Evolutionary conservation across 352 stramenopile genomes (phyloP), one percentile per base, ranked within the genome.

Genomic region (Thalassiosira mediterranea): DNA sequence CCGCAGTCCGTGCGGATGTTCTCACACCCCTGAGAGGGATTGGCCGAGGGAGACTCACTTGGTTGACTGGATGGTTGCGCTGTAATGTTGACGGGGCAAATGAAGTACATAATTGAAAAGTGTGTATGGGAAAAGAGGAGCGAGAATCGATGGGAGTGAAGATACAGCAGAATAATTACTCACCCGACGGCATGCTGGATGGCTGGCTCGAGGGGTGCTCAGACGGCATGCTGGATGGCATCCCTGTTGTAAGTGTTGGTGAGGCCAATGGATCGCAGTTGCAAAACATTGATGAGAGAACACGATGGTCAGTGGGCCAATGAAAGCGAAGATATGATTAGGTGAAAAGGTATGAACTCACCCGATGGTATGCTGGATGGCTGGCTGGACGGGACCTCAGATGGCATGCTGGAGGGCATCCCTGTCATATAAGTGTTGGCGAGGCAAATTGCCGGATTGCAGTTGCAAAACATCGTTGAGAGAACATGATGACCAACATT

Each of bases 1-100:
- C 44, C 52, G 23, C 62, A 52, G 52, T 72, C 54, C 21, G 53
- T 60, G 13, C 46, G 5, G 21, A 63, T 56, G 47, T 79, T 72
- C 17, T 72, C 70, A 57, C 70, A 79, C 4, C 58, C 62, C 31
- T 71, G 48, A 38, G 28, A 67, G 17, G 53, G 65, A 37, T 66
- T 74, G 0, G 53, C 32, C 4, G 48, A 62, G 28, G 53, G 26
- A 25, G 42, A 15, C 37, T 44, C 37, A 44, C 8, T 15, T 44
- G 37, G 37, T 44, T 44, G 37, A 44, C 8, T n/a, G 37, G 8
- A 15, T 10, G 37, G 37, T n/a, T 15, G 10, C 37, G 37, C n/a
- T n/a, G 37, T 15, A 44, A 44, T 44, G 37, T 10, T 15, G n/a
- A 10, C n/a, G 10, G 37, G 37, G 8, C n/a, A n/a, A 44, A n/a